Conservation (phyloP, 768 basidiomycete species). For the Baorangia bicolor region DNA sequence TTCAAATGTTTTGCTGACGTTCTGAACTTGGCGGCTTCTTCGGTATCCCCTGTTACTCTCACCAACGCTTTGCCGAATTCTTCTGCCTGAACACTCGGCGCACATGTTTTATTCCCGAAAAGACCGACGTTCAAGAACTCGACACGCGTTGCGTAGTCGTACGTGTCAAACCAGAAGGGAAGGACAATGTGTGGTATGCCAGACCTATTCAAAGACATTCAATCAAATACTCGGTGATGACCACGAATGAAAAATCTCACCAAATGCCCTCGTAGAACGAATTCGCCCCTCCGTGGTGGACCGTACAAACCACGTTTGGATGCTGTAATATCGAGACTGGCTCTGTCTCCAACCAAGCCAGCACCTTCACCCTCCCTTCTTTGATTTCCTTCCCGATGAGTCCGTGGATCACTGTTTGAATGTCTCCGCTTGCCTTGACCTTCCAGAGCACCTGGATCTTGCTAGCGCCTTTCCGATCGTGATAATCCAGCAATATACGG, state of each 20-base stretch:
- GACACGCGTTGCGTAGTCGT: background rate
- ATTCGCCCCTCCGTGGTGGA: constrained; percentile 2
- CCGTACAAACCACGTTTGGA: background rate
- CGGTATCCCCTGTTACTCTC: background rate
- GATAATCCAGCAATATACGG: constrained; percentile 1
- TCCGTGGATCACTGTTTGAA: background rate
- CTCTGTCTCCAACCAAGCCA: constrained; percentile 11
- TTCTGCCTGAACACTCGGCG: constrained; percentile 1
- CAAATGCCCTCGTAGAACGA: constrained; percentile 1
- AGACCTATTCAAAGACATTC: constrained; percentile 2
- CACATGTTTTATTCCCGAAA: constrained; percentile 1
- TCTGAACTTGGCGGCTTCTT: constrained; percentile 2
- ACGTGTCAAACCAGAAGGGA: constrained; percentile 13
- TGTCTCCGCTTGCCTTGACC: background rate
- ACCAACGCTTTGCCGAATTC: constrained; percentile 7
- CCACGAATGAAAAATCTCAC: background rate
- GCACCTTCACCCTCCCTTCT: constrained; percentile 7
- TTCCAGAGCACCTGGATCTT: constrained; percentile 15
- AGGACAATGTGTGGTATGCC: constrained; percentile 11
- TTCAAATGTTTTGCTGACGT: constrained; percentile 1
- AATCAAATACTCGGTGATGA: background rate
- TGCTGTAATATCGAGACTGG: constrained; percentile 9
- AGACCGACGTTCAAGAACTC: constrained; percentile 7
- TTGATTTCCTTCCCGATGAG: constrained; percentile 1
- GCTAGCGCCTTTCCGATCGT: background rate